Base-by-base conservation (phyloP, 108 stramenopile genomes). In the Epithemia pelagica region DNA sequence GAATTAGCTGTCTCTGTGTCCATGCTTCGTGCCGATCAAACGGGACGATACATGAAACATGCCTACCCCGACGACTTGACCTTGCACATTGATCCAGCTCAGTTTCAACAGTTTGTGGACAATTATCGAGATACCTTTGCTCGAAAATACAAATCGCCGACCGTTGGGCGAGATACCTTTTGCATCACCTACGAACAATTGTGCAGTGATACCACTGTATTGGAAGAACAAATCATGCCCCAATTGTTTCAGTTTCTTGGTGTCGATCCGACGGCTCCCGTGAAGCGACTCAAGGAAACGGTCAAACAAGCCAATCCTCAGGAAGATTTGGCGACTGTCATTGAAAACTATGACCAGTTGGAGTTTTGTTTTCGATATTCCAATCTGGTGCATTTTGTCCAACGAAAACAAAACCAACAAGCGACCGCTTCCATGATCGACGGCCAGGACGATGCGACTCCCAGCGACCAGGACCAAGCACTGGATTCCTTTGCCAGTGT, bases 1-100 rank as follows among this genome's bases (percentile, higher is more conserved):
- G 73, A 74, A 22, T 51, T 79, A 0, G 78, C 78, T n/a, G 73
- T 74, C 7, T 79, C 33, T 32, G 66, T 79, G 7, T 75, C 74
- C 0, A 70, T 70, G 73, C 33, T 62, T 7, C 65, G 78, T 18
- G 78, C 71, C 28, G 72, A 74, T 5, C 22, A 30, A 1, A 79
- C 78, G 28, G 74, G 74, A 19, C 26, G 19, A 2, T 79, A 79
- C 74, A 75, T 79, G 73, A 71, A 64, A 20, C 69, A 63, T 30
- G 24, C 19, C 0, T 78, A 78, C 69, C 78, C 78, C 2, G 7
- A 61, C 22, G 58, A 71, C 30, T 54, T 78, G 54, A 74, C 52
- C 1, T 25, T 78, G 15, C 30, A 66, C 24, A 59, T 78, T 26
- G 74, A 78, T 37, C 69, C 70, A 23, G 73, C 73, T 46, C 29